Percentiles rank a stretch among this genome's conserved stretches.
Evolutionary conservation across 2,329 filamentous ascomycete species (phyloP).

Genomic region (Pseudogymnoascus sp.): DNA sequence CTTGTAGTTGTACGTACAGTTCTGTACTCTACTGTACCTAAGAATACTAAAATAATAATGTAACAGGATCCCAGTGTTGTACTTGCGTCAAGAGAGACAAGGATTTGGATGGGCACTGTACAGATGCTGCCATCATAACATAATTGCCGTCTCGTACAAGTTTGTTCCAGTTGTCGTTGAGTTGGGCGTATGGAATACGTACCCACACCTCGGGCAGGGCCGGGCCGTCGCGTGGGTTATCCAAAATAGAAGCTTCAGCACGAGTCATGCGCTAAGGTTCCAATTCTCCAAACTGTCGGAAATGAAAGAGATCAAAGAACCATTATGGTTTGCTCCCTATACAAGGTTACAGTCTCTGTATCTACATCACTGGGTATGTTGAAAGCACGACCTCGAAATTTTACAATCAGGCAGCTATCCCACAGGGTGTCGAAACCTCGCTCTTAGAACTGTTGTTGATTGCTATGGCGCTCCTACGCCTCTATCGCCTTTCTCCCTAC

Average conservation of each 20-base stretch:
- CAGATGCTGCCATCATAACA: neutral
- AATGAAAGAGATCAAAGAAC: neutral
- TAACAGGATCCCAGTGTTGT: neutral
- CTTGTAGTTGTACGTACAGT: neutral
- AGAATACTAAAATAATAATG: neutral
- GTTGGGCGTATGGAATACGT: neutral
- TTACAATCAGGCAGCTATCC: neutral
- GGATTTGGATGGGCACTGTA: neutral
- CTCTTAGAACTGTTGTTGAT: neutral
- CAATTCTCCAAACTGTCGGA: neutral
- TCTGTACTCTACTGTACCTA: neutral
- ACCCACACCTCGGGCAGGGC: neutral
- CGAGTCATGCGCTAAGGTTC: neutral
- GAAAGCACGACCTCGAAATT: neutral
- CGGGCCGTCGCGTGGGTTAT: neutral
- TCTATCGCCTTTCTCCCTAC: neutral
- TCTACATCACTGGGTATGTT: neutral
- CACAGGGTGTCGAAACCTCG: neutral
- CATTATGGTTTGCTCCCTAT: neutral
- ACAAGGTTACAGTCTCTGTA: neutral
- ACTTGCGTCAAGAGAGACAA: neutral
- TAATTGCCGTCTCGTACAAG: neutral
- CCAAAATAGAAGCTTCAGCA: constrained; percentile 2
- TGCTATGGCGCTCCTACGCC: neutral
- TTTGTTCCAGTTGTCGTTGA: neutral